A percentile compares a stretch with the other conserved stretches of the same genome.
Evolutionary conservation across 106 monocot genomes (phyloP).

Genomic region (Cymbidium sinense): DNA sequence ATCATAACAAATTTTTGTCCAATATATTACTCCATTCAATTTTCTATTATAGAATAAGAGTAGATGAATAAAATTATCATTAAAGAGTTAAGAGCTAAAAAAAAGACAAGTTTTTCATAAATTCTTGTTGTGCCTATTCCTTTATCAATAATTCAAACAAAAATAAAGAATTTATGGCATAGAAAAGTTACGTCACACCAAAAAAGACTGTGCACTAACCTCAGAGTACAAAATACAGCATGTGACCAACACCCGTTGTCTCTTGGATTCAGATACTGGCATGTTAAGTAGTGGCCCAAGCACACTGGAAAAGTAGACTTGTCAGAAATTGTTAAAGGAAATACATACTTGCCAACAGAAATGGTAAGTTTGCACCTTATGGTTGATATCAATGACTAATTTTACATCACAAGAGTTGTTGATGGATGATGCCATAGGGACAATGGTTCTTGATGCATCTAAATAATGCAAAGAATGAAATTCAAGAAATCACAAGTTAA

Average conservation of each 20-base stretch:
- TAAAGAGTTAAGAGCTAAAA: not conserved
- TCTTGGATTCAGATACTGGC: conserved; percentile 94
- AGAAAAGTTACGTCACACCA: not conserved
- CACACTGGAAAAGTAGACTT: conserved; percentile 44
- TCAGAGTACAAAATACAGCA: conserved; percentile 83
- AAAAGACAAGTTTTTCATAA: not conserved
- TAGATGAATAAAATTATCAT: not conserved
- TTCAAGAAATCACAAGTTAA: too few species aligned
- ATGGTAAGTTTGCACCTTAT: not conserved
- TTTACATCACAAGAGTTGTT: not conserved
- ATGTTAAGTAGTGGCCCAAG: conserved; percentile 95
- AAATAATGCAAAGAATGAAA: too few species aligned
- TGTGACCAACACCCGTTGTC: conserved; percentile 95
- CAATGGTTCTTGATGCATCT: too few species aligned
- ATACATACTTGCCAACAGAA: not conserved
- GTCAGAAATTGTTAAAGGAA: conserved; percentile 1
- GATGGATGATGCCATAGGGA: too few species aligned
- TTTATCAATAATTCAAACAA: not conserved
- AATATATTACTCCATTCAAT: not conserved
- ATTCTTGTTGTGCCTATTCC: not conserved
- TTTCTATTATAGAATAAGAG: not conserved
- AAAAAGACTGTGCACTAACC: conserved; percentile 42
- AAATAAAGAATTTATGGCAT: not conserved
- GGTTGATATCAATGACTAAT: not conserved
- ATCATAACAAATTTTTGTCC: not conserved